Base-by-base conservation (phyloP, 2,329 filamentous ascomycete genomes). In the Stachybotrys elegans region DNA sequence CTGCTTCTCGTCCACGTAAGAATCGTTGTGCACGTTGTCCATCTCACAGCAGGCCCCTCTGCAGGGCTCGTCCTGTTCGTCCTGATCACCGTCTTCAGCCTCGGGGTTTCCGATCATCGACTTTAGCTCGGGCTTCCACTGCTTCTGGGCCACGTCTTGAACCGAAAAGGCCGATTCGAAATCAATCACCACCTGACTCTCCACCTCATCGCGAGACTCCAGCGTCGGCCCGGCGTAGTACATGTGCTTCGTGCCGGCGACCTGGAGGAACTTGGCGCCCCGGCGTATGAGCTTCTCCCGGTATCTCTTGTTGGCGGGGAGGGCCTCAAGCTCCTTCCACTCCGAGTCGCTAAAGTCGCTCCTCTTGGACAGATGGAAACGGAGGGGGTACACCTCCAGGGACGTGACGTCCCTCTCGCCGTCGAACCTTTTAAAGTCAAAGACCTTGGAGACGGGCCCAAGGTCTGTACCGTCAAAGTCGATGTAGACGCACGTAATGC, bases 151-250 rank as follows among this genome's bases (percentile, higher is more conserved):
- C 7, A 6, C 16, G n/a, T n/a, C n/a, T 14, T 22, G n/a, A 14
- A n/a, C 43, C 13, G 53, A 16, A 31, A 59, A 56, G 6, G 57
- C 55, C 23, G 48, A 48, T 11, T 57, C 52, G 35, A 63, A 61
- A 27, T 65, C 61, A 20, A 63, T 46, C 0, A 63, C 50, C 2
- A 65, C 60, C 20, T 60, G 52, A 35, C 60, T 60, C 2, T 65
- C 57, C 5, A 62, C 47, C 17, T 63, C 54, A 1, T 62, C 60
- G 7, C 50, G 22, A 7, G 40, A 44, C 1, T 46, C 47, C 4
- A 58, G 7, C 8, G 57, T 56, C 0, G 43, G 49, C 1, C 60
- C 58, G n/a, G 22, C 29, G 27, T 64, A 62, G 31, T 62, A 48
- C 56, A 61, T 58, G 22, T 56, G 54, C 20, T 55, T 56, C 8